Evolutionary conservation across 2,329 filamentous ascomycete species (phyloP).

Genomic region (Diaporthe longicolla): DNA sequence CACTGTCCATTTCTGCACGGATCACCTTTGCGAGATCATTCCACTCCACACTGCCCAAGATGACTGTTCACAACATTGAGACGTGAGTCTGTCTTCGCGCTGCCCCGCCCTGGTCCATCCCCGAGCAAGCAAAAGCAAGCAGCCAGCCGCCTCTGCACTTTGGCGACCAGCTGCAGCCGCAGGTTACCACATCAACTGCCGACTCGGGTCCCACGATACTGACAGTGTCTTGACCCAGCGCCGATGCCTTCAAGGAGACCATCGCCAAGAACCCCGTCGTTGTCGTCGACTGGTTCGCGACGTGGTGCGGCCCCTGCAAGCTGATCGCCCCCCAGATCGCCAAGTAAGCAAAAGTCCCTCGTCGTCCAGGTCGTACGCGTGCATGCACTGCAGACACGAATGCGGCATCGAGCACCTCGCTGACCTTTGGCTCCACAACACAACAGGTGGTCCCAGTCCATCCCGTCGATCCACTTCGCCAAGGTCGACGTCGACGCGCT

Average conservation of each 20-base stretch:
- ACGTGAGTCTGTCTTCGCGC: slow-evolving; percentile 51
- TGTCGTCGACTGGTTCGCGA: slow-evolving; percentile 88
- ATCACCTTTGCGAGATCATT: slow-evolving; percentile 52
- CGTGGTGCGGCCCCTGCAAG: slow-evolving; percentile 97
- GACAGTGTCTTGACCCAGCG: slow-evolving; percentile 40
- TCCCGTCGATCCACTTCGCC: slow-evolving; percentile 76
- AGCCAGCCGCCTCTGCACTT: no score
- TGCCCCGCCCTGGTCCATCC: neutral
- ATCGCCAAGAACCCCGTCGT: slow-evolving; percentile 65
- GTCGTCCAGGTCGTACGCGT: slow-evolving; percentile 38
- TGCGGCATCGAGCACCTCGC: neutral
- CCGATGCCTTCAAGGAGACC: slow-evolving; percentile 52
- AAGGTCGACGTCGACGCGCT: slow-evolving; percentile 94
- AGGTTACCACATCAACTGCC: slow-evolving; percentile 24
- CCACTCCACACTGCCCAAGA: slow-evolving; percentile 57
- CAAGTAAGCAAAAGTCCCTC: slow-evolving; percentile 62
- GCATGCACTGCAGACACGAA: neutral
- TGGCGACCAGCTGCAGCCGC: neutral
- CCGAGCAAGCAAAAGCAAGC: slow-evolving; percentile 14
- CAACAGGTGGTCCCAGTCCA: slow-evolving; percentile 69
- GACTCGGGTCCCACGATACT: neutral
- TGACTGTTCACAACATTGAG: slow-evolving; percentile 58
- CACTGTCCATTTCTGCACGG: slow-evolving; percentile 41
- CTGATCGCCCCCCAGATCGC: slow-evolving; percentile 83
- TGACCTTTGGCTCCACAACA: neutral